These are phyloP conservation scores for Triangularia setosa DNA, from an alignment of 2,329 filamentous ascomycete genomes.

Conservation along the genomic window DNA sequence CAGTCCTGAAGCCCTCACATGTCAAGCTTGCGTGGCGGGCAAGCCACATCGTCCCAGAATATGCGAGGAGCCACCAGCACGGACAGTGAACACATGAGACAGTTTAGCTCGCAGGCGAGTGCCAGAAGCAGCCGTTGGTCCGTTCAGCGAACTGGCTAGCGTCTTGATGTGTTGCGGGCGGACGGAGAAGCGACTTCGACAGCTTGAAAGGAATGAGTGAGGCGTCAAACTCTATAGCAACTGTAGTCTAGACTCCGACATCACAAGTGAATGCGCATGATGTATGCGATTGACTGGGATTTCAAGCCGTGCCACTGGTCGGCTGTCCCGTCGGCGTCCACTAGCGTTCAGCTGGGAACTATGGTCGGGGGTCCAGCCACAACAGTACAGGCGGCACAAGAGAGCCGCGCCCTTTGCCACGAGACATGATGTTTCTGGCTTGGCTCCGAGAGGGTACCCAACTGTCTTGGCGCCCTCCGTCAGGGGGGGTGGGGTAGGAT, in stretches of 20 bases:
- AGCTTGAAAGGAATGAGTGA: neutral
- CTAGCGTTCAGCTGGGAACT: conserved; percentile 2
- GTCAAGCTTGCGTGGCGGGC: conserved; percentile 3
- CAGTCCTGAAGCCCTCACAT: neutral
- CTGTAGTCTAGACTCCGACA: neutral
- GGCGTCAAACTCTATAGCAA: neutral
- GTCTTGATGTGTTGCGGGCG: neutral
- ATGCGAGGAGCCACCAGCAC: neutral
- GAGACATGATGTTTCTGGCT: conserved; percentile 4
- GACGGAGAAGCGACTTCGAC: neutral
- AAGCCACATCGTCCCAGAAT: conserved; percentile 2
- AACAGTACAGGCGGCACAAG: neutral
- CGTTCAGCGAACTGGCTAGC: conserved; percentile 1
- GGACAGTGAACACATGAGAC: neutral
- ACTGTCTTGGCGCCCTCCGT: neutral
- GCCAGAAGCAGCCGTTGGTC: neutral
- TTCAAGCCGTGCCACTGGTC: neutral
- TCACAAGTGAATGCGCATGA: neutral
- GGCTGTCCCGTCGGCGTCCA: neutral
- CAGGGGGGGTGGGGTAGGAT: neutral
- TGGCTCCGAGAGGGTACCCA: conserved; percentile 3
- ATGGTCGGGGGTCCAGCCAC: neutral
- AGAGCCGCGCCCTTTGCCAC: neutral
- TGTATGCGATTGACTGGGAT: neutral
- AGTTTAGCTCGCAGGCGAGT: neutral